Conservation (phyloP, 148 eudicot species). For the Spergularia marina region DNA sequence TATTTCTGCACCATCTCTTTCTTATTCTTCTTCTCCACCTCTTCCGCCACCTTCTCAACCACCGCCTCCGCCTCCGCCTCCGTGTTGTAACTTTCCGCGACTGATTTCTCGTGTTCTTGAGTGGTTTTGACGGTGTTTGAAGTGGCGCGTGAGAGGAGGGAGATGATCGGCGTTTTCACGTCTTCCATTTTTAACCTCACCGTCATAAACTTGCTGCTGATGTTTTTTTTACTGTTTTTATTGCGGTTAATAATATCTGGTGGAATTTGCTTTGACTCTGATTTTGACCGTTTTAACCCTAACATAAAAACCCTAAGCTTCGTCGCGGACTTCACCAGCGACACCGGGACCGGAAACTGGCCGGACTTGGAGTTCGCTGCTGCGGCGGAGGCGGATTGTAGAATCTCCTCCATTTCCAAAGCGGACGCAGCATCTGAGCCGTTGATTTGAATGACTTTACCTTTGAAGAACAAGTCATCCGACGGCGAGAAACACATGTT, state of each 20-base stretch:
- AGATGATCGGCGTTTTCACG: conserved; percentile 52
- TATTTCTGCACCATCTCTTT: conserved; percentile 67
- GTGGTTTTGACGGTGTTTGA: conserved; percentile 35
- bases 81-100: background rate
- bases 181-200: conserved; percentile 58
- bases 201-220: conserved; percentile 37
- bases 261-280: conserved; percentile 19
- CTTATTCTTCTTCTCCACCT: conserved; percentile 34
- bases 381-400: background rate
- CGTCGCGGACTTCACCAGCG: conserved; percentile 48
- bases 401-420: conserved; percentile 7
- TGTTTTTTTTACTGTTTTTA: background rate
- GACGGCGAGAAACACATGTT: conserved; percentile 44
- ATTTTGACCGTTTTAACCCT: conserved; percentile 57
- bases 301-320: conserved; percentile 59
- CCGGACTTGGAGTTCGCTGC: conserved; percentile 21
- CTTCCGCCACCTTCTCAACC: background rate
- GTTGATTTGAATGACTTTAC: conserved; percentile 35
- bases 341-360: conserved; percentile 23
- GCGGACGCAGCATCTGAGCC: conserved; percentile 25
- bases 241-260: background rate
- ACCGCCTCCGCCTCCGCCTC: conserved; percentile 20
- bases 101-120: conserved; percentile 5
- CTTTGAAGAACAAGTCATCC: conserved; percentile 59
- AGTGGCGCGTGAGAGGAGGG: conserved; percentile 46